phyloP scores from a whole-genome alignment of 768 basidiomycete species.

The Kwoniella botswanensis region DNA sequence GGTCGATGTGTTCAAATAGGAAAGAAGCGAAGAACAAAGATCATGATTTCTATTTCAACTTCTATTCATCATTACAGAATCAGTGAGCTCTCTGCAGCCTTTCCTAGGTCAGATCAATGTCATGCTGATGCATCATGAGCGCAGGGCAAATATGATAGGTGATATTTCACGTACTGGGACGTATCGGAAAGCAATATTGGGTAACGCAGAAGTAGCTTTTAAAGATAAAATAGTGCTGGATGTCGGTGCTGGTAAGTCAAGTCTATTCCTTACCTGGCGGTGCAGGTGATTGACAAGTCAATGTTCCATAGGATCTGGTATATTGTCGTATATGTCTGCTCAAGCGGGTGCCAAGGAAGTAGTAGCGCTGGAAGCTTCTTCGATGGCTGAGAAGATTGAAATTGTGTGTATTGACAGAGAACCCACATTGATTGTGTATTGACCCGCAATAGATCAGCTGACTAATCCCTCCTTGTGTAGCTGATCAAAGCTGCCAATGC shows the following conservation, averaged over 20 bases:
- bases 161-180: conserved; percentile 55
- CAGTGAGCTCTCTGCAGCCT: conserved; percentile 33
- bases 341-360: conserved; percentile 56
- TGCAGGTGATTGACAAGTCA: background rate
- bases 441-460: background rate
- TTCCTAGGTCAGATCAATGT: background rate
- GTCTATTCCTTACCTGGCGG: background rate
- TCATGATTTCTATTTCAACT: conserved; percentile 55
- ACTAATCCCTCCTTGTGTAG: conserved; percentile 17
- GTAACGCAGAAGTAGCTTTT: conserved; percentile 53
- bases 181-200: conserved; percentile 55
- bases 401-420: conserved; percentile 36
- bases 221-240: conserved; percentile 52
- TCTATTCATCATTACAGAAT: conserved; percentile 53
- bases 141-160: conserved; percentile 57
- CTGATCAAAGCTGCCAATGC: conserved; percentile 46
- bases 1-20: background rate
- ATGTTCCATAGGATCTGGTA: conserved; percentile 47
- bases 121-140: too few species aligned
- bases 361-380: conserved; percentile 55
- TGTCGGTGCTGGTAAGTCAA: conserved; percentile 54
- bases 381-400: conserved; percentile 55
- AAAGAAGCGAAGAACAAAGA: conserved; percentile 37
- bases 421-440: background rate
- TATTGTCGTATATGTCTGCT: conserved; percentile 56